Conservation (phyloP, 345 rosid genomes). For the Camelina hispida region DNA sequence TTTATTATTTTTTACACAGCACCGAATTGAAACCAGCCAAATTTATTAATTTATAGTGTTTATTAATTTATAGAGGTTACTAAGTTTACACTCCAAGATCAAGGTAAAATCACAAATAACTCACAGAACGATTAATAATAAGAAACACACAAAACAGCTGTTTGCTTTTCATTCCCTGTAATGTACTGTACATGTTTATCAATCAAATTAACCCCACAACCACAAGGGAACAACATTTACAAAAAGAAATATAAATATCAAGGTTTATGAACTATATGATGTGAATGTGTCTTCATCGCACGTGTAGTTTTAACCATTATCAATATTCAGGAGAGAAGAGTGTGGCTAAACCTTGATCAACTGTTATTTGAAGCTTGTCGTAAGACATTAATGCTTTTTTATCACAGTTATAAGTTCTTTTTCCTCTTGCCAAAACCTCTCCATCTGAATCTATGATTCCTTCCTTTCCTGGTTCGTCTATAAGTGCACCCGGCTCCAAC, state of each 20-base stretch:
- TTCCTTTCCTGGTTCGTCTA: slow-evolving; percentile 63
- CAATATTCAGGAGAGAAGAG: slow-evolving; percentile 63
- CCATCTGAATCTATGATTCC: slow-evolving; percentile 94
- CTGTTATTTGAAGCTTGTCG: slow-evolving; percentile 58
- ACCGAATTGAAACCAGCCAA: no score
- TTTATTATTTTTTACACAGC: no score
- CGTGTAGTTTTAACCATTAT: not conserved
- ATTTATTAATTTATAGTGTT: no score
- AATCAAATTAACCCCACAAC: slow-evolving; percentile 24
- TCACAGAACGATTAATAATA: not conserved
- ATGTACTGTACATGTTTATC: slow-evolving; percentile 32
- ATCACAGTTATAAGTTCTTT: slow-evolving; percentile 52
- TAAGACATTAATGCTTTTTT: slow-evolving; percentile 65
- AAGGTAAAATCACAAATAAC: not conserved
- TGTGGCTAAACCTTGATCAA: slow-evolving; percentile 88
- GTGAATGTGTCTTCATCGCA: slow-evolving; percentile 16
- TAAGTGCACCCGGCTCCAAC: slow-evolving; percentile 70
- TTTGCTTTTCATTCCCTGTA: slow-evolving; percentile 18
- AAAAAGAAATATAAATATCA: not conserved
- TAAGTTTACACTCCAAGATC: not conserved
- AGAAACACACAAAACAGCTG: not conserved
- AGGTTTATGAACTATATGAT: not conserved
- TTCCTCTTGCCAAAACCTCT: slow-evolving; percentile 87
- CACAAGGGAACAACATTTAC: slow-evolving; percentile 27
- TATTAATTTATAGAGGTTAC: no score